Percentiles rank a stretch among this genome's conserved stretches.
phyloP scores from a whole-genome alignment of 371 early-diverging fungal species.

The Mucor saturninus region DNA sequence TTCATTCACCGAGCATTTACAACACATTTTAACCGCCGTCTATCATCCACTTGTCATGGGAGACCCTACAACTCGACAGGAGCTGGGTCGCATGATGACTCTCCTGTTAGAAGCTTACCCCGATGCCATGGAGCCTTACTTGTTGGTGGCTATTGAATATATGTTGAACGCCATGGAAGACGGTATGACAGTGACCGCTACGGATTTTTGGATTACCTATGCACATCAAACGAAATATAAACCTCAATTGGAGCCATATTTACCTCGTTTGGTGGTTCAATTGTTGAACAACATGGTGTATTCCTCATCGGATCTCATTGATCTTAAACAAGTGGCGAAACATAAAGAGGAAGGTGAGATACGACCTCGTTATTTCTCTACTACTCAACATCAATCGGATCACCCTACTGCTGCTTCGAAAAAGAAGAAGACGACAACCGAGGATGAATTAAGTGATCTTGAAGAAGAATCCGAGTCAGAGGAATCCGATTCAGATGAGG shows the following conservation, averaged over 20 bases:
- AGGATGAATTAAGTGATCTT: constrained; percentile 10
- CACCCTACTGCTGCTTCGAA: constrained; percentile 75
- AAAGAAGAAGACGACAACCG: not conserved
- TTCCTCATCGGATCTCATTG: constrained; percentile 78
- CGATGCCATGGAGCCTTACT: constrained; percentile 74
- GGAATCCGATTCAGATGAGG: constrained; percentile 11
- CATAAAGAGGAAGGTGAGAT: constrained; percentile 62
- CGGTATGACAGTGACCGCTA: constrained; percentile 77
- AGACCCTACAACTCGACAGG: constrained; percentile 13
- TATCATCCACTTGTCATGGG: constrained; percentile 2
- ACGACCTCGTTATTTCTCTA: too few relatives aligned
- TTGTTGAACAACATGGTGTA: constrained; percentile 89
- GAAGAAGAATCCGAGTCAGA: constrained; percentile 18
- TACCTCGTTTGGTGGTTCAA: constrained; percentile 76
- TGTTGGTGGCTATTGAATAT: constrained; percentile 78
- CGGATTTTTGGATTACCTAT: constrained; percentile 92
- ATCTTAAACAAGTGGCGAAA: constrained; percentile 59
- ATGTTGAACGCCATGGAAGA: constrained; percentile 80
- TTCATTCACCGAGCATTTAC: constrained; percentile 51
- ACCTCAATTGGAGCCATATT: constrained; percentile 68
- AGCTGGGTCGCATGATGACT: constrained; percentile 11
- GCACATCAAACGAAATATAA: constrained; percentile 77
- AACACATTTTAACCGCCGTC: constrained; percentile 10
- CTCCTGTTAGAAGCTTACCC: constrained; percentile 21
- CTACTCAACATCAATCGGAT: constrained; percentile 12